Evolutionary conservation across 2,329 filamentous ascomycete genomes (phyloP), one percentile per base, ranked within the genome.

Genomic region (Calycina marina): DNA sequence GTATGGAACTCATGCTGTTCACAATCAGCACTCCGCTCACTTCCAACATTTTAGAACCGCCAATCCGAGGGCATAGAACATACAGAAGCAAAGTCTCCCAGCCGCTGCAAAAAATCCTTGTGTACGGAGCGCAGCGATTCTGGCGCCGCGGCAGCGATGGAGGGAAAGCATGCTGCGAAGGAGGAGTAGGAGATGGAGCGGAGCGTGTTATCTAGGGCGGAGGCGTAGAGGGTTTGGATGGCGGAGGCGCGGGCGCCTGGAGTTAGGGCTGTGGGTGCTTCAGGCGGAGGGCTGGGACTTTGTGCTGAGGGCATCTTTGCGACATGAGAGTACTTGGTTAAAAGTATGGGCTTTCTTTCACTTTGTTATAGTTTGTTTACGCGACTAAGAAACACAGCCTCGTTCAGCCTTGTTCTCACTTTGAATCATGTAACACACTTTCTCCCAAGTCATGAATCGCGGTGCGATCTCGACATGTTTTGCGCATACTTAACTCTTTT

Each of bases 121-220:
- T 74, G 71, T 25, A 75, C 63, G 41, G 63, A 60, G 40, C 56
- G 57, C 44, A 77, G 56, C 22, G 65, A 60, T 5, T 52, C 56
- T 14, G 66, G 65, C 13, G 68, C 62, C 39, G 59, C 55, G 24
- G 53, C 48, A 12, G 67, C 62, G n/a, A 75, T 58, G 13, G 65
- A 71, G 26, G 72, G 72, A 50, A 72, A 77, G 54, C 72, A 77
- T 2, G 63, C 58, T 2, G 64, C 63, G 43, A 77, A 67, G 49
- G 69, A 70, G 30, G 65, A 59, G 56, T 63, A 70, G 40, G 56
- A 61, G 34, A 76, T 58, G 47, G 67, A 65, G 42, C 52, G 56
- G 18, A 77, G 60, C 2, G 72, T 74, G 43, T 62, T 63, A 28
- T 53, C 42, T 14, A 76, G 61, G 16, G 63, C 62, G 36, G 59